Evolutionary conservation across 83 land plant species (phyloP).

Genomic region (Thuja plicata): DNA sequence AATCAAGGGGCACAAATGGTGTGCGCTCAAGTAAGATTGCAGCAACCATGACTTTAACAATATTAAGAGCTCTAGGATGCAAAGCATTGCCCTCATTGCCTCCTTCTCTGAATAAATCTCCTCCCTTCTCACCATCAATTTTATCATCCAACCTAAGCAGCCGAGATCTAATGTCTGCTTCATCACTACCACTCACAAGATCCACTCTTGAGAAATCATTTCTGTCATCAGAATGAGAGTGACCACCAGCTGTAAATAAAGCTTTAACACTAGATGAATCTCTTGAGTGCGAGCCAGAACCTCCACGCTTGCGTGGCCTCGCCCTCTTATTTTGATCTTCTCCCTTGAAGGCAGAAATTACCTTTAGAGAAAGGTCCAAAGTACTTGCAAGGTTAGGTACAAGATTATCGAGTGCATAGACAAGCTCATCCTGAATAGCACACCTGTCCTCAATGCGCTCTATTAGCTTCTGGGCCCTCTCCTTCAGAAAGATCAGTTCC

Average conservation of each 20-base stretch:
- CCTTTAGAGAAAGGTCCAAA: constrained; percentile 73
- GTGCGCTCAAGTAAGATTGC: constrained; percentile 59
- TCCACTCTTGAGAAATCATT: constrained; percentile 3
- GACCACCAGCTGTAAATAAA: not conserved
- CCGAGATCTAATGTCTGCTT: constrained; percentile 12
- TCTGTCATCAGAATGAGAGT: constrained; percentile 8
- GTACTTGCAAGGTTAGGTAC: constrained; percentile 76
- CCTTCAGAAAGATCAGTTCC: constrained; percentile 42
- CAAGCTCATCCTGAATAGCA: constrained; percentile 43
- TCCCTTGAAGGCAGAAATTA: constrained; percentile 56
- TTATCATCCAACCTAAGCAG: constrained; percentile 3
- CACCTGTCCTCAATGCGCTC: constrained; percentile 55
- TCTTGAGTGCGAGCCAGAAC: not conserved
- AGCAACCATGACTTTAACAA: constrained; percentile 68
- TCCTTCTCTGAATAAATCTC: constrained; percentile 18
- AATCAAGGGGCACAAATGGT: constrained; percentile 67
- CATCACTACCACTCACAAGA: constrained; percentile 2
- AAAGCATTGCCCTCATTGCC: constrained; percentile 21
- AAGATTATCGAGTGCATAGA: constrained; percentile 49
- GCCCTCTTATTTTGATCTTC: constrained; percentile 4
- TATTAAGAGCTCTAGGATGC: constrained; percentile 20
- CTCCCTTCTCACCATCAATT: constrained; percentile 9
- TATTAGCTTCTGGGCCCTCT: constrained; percentile 48
- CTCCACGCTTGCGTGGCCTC: not conserved
- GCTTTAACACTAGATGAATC: not conserved